phyloP scores from a whole-genome alignment of 75 land plant species.

The Azolla pinnata region DNA sequence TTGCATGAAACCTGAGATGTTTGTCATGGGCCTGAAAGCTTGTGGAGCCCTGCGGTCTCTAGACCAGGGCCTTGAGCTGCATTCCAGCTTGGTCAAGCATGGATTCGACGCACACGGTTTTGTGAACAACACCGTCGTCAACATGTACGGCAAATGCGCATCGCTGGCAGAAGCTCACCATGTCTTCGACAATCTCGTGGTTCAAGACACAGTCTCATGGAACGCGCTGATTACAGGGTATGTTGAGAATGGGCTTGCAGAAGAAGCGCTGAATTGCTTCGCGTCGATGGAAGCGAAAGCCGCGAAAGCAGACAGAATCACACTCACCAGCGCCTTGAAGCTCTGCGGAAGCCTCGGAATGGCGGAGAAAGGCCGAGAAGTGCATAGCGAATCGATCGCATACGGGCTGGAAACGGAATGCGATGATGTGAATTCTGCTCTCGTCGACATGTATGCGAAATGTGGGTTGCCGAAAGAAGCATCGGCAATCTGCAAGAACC shows the following conservation, averaged over 20 bases:
- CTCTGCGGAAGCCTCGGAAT: constrained; percentile 13
- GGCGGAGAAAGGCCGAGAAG: constrained; percentile 11
- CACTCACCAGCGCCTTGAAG: constrained; percentile 15
- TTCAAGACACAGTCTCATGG: constrained; percentile 27
- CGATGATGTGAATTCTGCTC: constrained; percentile 19
- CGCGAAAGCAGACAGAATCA: constrained; percentile 19
- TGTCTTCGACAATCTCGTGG: constrained; percentile 17
- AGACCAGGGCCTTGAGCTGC: constrained; percentile 9
- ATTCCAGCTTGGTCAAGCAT: constrained; percentile 10
- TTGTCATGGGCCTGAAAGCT: constrained; percentile 21
- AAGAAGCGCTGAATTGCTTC: constrained; percentile 19
- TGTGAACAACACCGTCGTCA: constrained; percentile 13
- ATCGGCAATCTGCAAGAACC: constrained; percentile 7
- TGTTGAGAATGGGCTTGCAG: constrained; percentile 8
- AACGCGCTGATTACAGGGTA: constrained; percentile 27
- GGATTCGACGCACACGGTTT: constrained; percentile 20
- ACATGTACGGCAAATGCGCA: constrained; percentile 12
- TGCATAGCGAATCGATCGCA: constrained; percentile 9
- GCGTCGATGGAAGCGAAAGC: constrained; percentile 13
- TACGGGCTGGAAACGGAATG: constrained; percentile 13
- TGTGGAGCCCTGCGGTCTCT: not conserved
- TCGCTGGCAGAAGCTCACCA: constrained; percentile 13
- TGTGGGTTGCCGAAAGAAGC: constrained; percentile 23
- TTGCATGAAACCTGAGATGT: constrained; percentile 25
- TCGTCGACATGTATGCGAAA: constrained; percentile 26